These are phyloP conservation scores for Tulasnella sp. DNA, from an alignment of 768 basidiomycete genomes.

Conservation along the genomic window DNA sequence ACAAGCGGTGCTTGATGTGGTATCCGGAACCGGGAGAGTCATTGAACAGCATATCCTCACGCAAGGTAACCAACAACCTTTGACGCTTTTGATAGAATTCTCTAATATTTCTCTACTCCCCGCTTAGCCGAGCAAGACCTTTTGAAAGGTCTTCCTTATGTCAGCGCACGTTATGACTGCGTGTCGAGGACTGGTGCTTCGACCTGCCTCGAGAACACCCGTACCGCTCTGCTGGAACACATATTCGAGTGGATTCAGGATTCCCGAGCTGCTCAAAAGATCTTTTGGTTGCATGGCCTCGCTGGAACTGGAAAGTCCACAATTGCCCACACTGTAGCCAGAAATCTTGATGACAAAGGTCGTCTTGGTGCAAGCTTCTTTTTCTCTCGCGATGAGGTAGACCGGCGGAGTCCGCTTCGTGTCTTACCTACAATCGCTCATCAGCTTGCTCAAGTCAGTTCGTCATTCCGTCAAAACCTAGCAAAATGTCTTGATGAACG, in stretches of 20 bases:
- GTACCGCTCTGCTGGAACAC: not conserved
- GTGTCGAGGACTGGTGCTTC: not conserved
- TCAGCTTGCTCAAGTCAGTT: not conserved
- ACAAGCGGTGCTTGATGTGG: too few species aligned
- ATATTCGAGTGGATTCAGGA: not conserved
- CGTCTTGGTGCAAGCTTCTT: not conserved
- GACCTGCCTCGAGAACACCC: not conserved
- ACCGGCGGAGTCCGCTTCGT: not conserved
- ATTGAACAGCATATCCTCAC: too few species aligned
- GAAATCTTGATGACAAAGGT: too few species aligned
- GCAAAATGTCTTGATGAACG: not conserved
- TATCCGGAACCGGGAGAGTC: too few species aligned
- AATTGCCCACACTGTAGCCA: not conserved
- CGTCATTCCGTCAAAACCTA: not conserved
- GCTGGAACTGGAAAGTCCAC: not conserved
- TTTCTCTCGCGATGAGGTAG: not conserved
- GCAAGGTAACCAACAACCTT: too few species aligned
- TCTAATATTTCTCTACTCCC: too few species aligned
- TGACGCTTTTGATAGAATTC: too few species aligned
- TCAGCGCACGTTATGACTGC: constrained; percentile 7
- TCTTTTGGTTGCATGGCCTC: not conserved
- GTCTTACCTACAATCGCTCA: not conserved
- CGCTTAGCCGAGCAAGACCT: not conserved
- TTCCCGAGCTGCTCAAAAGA: not conserved
- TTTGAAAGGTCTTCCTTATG: not conserved